Percentiles rank a stretch among this genome's conserved stretches.
These are phyloP conservation scores for Camillea tinctor DNA, from an alignment of 2,329 filamentous ascomycete genomes.

Conservation along the genomic window DNA sequence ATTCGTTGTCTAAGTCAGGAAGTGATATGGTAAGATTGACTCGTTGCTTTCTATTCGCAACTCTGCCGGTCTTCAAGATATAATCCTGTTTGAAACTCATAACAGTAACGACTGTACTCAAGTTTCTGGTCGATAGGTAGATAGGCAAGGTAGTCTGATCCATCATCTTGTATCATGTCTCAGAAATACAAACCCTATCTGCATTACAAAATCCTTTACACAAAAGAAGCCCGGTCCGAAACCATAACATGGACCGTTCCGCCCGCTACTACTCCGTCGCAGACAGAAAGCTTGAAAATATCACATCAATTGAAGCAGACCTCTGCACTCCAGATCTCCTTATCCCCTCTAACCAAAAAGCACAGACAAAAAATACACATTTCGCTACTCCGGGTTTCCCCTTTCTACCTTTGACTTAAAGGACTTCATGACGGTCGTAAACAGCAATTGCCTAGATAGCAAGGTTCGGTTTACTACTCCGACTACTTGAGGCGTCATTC, in stretches of 20 bases:
- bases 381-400: neutral
- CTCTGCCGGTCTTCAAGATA: neutral
- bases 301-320: neutral
- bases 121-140: neutral
- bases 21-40: too few species aligned
- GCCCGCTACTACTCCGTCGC: neutral
- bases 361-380: neutral
- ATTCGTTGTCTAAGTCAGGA: too few species aligned
- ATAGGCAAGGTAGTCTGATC: neutral
- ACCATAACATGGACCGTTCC: neutral
- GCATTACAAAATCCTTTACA: neutral
- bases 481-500: slow-evolving; percentile 44
- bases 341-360: too few species aligned
- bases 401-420: neutral
- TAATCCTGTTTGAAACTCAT: neutral
- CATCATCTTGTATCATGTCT: neutral
- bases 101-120: neutral
- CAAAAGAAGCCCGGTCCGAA: neutral
- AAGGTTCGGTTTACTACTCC: slow-evolving; percentile 26
- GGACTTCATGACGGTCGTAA: neutral
- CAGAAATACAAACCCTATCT: neutral
- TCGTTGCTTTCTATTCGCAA: neutral
- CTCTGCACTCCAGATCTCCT: neutral
- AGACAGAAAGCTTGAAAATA: neutral
- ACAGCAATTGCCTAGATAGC: slow-evolving; percentile 21